Base-by-base conservation (phyloP, 257 asterid species). In the Nicotiana obtusifolia region DNA sequence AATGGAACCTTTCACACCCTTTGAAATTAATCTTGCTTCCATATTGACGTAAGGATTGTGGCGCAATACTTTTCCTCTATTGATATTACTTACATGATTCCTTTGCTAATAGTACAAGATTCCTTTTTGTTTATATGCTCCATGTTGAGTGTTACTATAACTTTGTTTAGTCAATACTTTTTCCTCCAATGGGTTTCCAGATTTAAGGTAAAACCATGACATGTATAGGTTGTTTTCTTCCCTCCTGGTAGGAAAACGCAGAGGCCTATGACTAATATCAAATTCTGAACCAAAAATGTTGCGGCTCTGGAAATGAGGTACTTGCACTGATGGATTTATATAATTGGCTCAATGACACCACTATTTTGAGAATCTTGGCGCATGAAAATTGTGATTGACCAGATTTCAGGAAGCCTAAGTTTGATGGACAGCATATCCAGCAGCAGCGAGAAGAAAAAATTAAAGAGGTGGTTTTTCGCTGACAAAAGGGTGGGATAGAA, bases 391-490 rank as follows among this genome's bases (percentile, higher is more conserved):
- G 13, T 71, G 60, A 71, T 71, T 22, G 59, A 44, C 41, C 89
- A 88, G 92, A 82, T 88, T 76, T 81, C 81, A 64, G 69, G 64
- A 57, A 81, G 79, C 76, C 83, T 82, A 83, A 67, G 84, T 68
- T 89, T 85, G 86, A 90, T 91, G 97, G 93, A 82, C 84, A 82
- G 90, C 85, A 82, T 66, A 65, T 85, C 79, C 67, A 79, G 84
- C 82, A 88, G 87, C 86, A 82, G 91, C 44, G 83, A 89, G 62
- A 86, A 86, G 86, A 86, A 81, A 66, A 86, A 89, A 44, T 82
- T 91, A 66, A 91, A 89, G 82, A 87, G 89, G 82, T 91, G 93
- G 92, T 88, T 89, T 88, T 91, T 88, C 92, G 87, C 88, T 26
- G 92, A 91, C 82, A 92, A 87, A 81, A 83, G 89, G 67, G 91